These are phyloP conservation scores for Aspergillus fructus DNA, from an alignment of 2,329 filamentous ascomycete genomes.

Conservation along the genomic window DNA sequence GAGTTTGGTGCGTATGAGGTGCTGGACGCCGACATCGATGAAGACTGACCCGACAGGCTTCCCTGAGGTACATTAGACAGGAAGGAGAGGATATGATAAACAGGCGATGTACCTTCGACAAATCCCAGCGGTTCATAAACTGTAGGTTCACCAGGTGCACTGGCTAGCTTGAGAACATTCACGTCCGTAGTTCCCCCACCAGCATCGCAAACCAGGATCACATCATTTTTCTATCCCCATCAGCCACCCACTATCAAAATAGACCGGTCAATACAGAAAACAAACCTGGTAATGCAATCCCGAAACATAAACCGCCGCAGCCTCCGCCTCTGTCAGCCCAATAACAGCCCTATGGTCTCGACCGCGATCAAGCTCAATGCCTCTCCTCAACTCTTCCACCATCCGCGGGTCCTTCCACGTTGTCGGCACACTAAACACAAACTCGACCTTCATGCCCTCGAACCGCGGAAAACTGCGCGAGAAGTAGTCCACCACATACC, in stretches of 20 bases:
- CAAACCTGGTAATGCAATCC: constrained; percentile 26
- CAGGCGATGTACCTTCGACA: constrained; percentile 20
- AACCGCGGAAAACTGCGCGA: constrained; percentile 26
- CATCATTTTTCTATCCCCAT: constrained; percentile 37
- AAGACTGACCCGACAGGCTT: constrained; percentile 38
- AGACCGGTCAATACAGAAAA: neutral
- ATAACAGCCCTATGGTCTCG: constrained; percentile 41
- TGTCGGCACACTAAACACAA: constrained; percentile 44
- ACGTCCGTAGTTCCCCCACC: constrained; percentile 50
- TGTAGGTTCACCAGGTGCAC: constrained; percentile 24
- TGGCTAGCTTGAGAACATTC: constrained; percentile 29
- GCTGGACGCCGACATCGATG: constrained; percentile 31
- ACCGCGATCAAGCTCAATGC: constrained; percentile 27
- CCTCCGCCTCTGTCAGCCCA: constrained; percentile 55
- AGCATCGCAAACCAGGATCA: constrained; percentile 52
- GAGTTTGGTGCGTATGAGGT: constrained; percentile 25
- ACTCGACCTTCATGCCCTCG: constrained; percentile 32
- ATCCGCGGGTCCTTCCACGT: constrained; percentile 42
- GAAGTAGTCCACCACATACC: constrained; percentile 30
- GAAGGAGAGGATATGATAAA: neutral
- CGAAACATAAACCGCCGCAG: constrained; percentile 52
- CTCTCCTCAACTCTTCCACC: constrained; percentile 33
- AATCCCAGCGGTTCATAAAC: constrained; percentile 25
- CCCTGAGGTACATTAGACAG: constrained; percentile 14
- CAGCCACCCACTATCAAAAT: neutral